These are phyloP conservation scores for Ensete glaucum DNA, from an alignment of 176 grass and related monocot genomes.

Conservation along the genomic window DNA sequence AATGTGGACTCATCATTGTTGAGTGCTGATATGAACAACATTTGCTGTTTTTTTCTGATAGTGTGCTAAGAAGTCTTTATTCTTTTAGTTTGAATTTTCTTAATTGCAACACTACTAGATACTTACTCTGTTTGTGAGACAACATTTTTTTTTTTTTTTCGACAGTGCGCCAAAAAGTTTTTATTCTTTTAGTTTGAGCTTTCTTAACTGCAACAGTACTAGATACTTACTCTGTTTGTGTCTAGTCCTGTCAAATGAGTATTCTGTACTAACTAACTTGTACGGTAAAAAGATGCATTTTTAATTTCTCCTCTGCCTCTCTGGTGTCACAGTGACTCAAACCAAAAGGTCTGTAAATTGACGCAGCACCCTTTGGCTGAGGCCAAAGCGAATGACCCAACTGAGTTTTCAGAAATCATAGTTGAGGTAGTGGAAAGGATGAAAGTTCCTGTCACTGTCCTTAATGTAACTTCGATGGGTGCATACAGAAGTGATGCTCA, in stretches of 20 bases:
- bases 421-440: slow-evolving; percentile 43
- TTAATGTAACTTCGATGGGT: slow-evolving; percentile 92
- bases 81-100: too few relatives aligned
- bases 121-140: too few relatives aligned
- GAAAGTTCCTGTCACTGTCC: slow-evolving; percentile 51
- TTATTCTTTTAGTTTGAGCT: too few relatives aligned
- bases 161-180: too few relatives aligned
- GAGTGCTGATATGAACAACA: not conserved
- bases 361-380: slow-evolving; percentile 60
- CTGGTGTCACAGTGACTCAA: slow-evolving; percentile 45
- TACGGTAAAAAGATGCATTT: not conserved
- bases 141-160: too few relatives aligned
- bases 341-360: slow-evolving; percentile 71
- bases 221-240: not conserved
- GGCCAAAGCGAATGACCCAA: slow-evolving; percentile 53
- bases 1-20: not conserved
- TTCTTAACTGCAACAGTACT: too few relatives aligned
- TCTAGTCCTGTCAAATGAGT: not conserved
- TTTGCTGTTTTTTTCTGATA: not conserved
- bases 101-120: too few relatives aligned
- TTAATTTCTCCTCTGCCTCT: not conserved
- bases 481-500: slow-evolving; percentile 88
- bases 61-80: too few relatives aligned
- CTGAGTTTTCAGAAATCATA: slow-evolving; percentile 69
- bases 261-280: not conserved